phyloP scores from a whole-genome alignment of 2,329 filamentous ascomycete genomes.

The Apiospora sp. region DNA sequence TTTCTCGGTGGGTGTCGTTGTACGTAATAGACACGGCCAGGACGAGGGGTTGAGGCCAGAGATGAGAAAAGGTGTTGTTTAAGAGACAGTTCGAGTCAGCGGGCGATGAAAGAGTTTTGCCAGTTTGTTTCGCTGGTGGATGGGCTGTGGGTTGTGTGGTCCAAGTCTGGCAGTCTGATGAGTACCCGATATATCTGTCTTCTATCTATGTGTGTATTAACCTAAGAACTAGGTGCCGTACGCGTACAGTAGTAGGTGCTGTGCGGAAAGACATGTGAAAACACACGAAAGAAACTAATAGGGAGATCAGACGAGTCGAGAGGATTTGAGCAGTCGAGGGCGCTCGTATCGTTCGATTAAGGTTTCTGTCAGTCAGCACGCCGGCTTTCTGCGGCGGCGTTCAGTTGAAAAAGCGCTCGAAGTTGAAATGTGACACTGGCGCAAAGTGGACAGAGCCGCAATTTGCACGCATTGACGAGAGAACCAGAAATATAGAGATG shows the following conservation, averaged over 20 bases:
- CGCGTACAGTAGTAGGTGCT: neutral
- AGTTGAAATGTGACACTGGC: neutral
- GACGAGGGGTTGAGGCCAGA: constrained; percentile 6
- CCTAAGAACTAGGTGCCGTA: neutral
- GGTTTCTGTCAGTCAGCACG: constrained; percentile 20
- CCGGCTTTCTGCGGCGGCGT: neutral
- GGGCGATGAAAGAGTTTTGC: constrained; percentile 13
- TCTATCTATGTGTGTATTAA: neutral
- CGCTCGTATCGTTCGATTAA: constrained; percentile 13
- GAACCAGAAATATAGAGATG: neutral
- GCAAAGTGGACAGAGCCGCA: neutral
- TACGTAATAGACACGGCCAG: constrained; percentile 14
- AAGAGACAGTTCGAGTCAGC: neutral
- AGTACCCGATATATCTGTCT: constrained; percentile 15
- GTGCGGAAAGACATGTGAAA: constrained; percentile 13
- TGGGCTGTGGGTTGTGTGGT: neutral
- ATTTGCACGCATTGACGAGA: constrained; percentile 1
- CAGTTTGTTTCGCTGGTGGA: constrained; percentile 13
- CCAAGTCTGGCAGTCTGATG: neutral
- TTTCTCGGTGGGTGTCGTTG: constrained; percentile 14
- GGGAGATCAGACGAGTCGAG: neutral
- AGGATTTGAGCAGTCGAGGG: constrained; percentile 6
- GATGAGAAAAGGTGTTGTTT: constrained; percentile 4
- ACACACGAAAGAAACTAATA: neutral
- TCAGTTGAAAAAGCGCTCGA: neutral